Conservation (phyloP, 192 early-diverging fungal genomes). For the Coemansia furcata region DNA sequence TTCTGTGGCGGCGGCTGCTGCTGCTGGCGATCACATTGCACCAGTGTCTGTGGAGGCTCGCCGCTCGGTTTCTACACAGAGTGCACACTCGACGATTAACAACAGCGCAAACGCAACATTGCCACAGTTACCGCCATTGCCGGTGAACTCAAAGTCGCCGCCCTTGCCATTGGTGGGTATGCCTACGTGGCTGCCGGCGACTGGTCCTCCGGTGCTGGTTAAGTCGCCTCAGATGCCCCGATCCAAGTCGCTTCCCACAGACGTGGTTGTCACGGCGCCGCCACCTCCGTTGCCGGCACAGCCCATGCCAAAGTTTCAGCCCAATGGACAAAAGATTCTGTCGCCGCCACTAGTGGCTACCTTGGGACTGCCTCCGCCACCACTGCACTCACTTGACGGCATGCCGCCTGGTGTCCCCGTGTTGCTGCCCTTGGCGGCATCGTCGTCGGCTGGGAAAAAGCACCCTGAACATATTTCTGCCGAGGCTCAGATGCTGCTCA, state of each 20-base stretch:
- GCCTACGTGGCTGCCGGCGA: slow-evolving; percentile 28
- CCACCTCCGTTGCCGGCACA: slow-evolving; percentile 21
- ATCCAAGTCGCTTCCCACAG: slow-evolving; percentile 15
- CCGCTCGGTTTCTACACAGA: neutral
- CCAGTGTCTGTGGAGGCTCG: neutral
- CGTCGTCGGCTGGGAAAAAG: neutral
- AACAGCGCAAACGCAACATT: neutral
- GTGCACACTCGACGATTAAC: neutral
- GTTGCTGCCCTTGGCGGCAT: neutral
- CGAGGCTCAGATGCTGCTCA: slow-evolving; percentile 49
- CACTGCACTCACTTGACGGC: neutral
- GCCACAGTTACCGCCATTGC: slow-evolving; percentile 25
- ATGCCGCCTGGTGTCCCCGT: slow-evolving; percentile 10
- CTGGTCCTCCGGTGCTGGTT: neutral
- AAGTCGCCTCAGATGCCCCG: slow-evolving; percentile 19
- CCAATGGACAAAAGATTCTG: neutral
- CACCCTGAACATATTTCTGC: slow-evolving; percentile 27
- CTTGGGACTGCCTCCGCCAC: slow-evolving; percentile 3
- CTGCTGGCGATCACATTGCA: neutral
- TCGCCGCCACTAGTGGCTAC: neutral
- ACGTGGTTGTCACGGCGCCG: neutral
- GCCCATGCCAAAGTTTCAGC: slow-evolving; percentile 50
- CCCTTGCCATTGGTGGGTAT: slow-evolving; percentile 32
- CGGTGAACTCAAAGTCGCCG: slow-evolving; percentile 17
- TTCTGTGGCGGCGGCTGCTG: neutral